These are phyloP conservation scores for Dryadomyces quercus-mongolicae DNA, from an alignment of 2,329 filamentous ascomycete species.

Conservation along the genomic window DNA sequence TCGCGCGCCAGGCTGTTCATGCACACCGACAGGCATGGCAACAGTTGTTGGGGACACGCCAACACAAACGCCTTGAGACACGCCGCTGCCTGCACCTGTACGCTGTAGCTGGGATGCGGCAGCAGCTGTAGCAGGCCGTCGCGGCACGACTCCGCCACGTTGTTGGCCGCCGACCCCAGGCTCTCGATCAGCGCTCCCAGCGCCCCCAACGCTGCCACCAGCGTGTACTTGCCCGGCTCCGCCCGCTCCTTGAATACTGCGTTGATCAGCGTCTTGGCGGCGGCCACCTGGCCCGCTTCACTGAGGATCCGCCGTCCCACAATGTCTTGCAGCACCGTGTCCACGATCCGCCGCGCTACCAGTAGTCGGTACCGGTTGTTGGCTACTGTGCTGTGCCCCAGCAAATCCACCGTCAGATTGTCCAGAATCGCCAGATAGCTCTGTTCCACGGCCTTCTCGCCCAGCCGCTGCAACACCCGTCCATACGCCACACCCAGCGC, in stretches of 20 bases:
- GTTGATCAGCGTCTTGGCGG: constrained; percentile 72
- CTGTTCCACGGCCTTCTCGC: constrained; percentile 69
- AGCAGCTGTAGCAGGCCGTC: constrained; percentile 83
- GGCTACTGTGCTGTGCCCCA: constrained; percentile 62
- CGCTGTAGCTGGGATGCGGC: constrained; percentile 90
- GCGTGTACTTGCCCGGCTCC: constrained; percentile 77
- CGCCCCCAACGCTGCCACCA: constrained; percentile 69
- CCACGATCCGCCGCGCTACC: constrained; percentile 72
- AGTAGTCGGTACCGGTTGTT: constrained; percentile 83
- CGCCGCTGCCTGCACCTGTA: constrained; percentile 79
- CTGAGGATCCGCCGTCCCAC: constrained; percentile 73
- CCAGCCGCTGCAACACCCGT: constrained; percentile 64
- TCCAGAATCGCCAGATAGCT: constrained; percentile 74
- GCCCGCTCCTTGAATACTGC: constrained; percentile 74
- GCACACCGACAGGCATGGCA: constrained; percentile 85
- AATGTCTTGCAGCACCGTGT: constrained; percentile 72
- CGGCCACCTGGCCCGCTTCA: constrained; percentile 77
- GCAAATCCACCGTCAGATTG: constrained; percentile 67
- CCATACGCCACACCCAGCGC: constrained; percentile 82
- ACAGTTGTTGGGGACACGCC: constrained; percentile 81
- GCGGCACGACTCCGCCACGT: constrained; percentile 69
- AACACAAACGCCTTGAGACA: constrained; percentile 81
- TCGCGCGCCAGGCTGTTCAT: constrained; percentile 92
- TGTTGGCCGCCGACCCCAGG: constrained; percentile 70
- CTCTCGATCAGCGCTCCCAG: constrained; percentile 66